These are phyloP conservation scores for Aspergillus transmontanensis DNA, from an alignment of 2,329 filamentous ascomycete genomes.

Conservation along the genomic window DNA sequence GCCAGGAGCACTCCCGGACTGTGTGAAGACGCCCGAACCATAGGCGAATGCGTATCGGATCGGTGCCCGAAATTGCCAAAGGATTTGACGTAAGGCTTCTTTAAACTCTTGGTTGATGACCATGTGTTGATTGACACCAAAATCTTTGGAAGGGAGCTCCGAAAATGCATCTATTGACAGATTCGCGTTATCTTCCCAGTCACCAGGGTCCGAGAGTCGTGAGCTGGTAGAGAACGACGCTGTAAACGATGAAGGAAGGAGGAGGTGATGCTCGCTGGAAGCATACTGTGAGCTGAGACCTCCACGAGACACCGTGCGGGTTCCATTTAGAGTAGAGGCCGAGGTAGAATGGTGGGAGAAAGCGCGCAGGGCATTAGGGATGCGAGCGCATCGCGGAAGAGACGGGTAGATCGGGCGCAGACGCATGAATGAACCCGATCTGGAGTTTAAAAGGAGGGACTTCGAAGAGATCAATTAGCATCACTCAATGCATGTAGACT, in stretches of 20 bases:
- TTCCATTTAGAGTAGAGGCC: constrained; percentile 16
- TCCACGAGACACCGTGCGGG: constrained; percentile 22
- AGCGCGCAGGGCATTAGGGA: constrained; percentile 27
- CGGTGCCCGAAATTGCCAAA: constrained; percentile 89
- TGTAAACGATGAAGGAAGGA: constrained; percentile 20
- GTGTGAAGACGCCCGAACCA: constrained; percentile 93
- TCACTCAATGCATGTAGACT: neutral
- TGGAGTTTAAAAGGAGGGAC: constrained; percentile 26
- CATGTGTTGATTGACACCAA: constrained; percentile 96
- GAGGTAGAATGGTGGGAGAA: constrained; percentile 34
- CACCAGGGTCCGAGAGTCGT: constrained; percentile 40
- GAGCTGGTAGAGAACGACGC: constrained; percentile 38
- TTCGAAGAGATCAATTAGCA: constrained; percentile 18
- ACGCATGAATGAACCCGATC: constrained; percentile 25
- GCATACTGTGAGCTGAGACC: constrained; percentile 15
- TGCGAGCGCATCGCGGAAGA: constrained; percentile 19
- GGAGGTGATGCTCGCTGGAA: constrained; percentile 14
- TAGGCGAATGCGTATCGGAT: constrained; percentile 98
- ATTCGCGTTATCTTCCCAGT: constrained; percentile 77
- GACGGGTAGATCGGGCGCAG: constrained; percentile 23
- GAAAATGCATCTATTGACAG: constrained; percentile 73
- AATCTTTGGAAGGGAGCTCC: constrained; percentile 75
- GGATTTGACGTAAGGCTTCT: constrained; percentile 79
- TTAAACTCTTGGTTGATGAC: constrained; percentile 95
- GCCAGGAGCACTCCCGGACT: constrained; percentile 55